A percentile compares a stretch with the other conserved stretches of the same genome.
phyloP scores from a whole-genome alignment of 2,329 filamentous ascomycete species.

The Gliomastix tumulicola region DNA sequence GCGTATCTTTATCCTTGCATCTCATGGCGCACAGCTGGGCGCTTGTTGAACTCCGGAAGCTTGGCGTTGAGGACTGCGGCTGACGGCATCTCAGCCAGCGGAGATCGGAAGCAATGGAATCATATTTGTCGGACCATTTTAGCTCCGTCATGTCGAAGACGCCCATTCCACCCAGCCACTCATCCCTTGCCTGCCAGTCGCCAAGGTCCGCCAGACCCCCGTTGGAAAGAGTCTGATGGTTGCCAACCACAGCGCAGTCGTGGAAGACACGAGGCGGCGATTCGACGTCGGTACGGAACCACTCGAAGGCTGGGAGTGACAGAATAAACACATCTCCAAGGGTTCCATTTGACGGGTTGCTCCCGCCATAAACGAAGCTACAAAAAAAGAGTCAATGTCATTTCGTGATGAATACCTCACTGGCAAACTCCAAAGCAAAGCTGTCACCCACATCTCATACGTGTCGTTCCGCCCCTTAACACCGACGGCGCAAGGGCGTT shows the following conservation, averaged over 20 bases:
- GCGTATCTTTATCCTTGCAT: no score
- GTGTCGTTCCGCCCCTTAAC: no score
- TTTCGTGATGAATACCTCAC: no score
- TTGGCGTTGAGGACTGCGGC: no score
- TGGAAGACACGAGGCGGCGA: not conserved
- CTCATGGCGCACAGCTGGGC: no score
- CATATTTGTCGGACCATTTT: not conserved
- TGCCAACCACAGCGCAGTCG: not conserved
- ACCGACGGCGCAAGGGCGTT: no score
- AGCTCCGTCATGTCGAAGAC: not conserved
- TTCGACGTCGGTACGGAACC: not conserved
- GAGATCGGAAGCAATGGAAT: no score
- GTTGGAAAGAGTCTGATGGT: not conserved
- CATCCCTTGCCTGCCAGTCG: not conserved
- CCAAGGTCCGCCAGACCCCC: not conserved
- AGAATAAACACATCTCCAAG: not conserved
- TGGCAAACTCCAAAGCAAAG: no score
- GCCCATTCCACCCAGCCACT: not conserved
- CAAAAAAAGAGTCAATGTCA: no score
- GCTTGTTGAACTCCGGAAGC: no score
- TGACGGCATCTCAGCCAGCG: no score
- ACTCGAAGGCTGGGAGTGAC: not conserved
- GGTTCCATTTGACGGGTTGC: not conserved
- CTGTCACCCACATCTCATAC: no score
- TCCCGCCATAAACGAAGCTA: not conserved